phyloP scores from a whole-genome alignment of 2,329 filamentous ascomycete genomes.

The Cryphonectria nitschkei region DNA sequence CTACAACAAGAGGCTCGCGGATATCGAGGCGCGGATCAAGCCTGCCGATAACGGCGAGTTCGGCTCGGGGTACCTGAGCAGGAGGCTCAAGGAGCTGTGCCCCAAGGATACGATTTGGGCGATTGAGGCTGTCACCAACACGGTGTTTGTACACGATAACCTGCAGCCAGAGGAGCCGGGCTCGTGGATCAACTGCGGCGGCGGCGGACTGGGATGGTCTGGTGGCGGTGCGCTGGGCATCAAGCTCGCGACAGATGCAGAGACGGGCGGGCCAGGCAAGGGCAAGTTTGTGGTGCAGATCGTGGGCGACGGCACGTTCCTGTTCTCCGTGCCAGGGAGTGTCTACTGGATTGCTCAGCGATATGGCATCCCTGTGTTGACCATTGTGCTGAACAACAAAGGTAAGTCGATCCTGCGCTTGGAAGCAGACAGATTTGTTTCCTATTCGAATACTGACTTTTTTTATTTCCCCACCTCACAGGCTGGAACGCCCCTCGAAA shows the following conservation, averaged over 20 bases:
- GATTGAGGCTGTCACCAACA: conserved; percentile 75
- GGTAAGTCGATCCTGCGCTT: conserved; percentile 40
- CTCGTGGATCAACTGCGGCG: conserved; percentile 57
- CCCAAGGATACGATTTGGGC: conserved; percentile 67
- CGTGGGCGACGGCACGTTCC: conserved; percentile 53
- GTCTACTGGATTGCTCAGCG: conserved; percentile 54
- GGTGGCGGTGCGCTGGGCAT: conserved; percentile 55
- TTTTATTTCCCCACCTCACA: not conserved
- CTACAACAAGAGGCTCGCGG: conserved; percentile 61
- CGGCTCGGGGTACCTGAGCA: conserved; percentile 53
- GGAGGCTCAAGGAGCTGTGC: conserved; percentile 41
- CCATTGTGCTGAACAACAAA: conserved; percentile 55
- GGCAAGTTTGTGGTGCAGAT: conserved; percentile 54
- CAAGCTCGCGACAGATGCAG: conserved; percentile 49
- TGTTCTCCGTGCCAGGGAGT: conserved; percentile 53
- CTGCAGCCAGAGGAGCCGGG: conserved; percentile 61
- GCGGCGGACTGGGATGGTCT: conserved; percentile 57
- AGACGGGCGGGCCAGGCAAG: conserved; percentile 42
- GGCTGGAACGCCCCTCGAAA: conserved; percentile 51
- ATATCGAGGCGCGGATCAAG: conserved; percentile 59
- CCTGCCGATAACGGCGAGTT: conserved; percentile 67
- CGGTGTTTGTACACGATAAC: conserved; percentile 68
- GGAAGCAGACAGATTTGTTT: not conserved
- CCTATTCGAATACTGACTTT: not conserved
- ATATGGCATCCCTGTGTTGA: conserved; percentile 52